Conservation (phyloP, 257 asterid genomes). For the Capsicum chinense region DNA sequence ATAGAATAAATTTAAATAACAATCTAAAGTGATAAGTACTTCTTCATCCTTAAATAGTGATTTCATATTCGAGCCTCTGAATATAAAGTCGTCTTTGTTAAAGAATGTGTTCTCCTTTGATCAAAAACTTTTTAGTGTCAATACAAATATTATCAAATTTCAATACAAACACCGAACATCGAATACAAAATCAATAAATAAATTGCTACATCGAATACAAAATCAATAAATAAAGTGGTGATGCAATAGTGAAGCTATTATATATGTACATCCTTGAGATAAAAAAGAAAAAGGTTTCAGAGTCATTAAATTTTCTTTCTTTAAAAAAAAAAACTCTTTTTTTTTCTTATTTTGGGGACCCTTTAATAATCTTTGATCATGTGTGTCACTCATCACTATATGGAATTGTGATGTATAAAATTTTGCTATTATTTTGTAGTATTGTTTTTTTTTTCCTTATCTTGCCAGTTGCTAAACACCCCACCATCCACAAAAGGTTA, state of each 20-base stretch:
- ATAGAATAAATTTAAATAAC: too few species aligned
- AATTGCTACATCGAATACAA: too few species aligned
- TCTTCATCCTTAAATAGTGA: neutral
- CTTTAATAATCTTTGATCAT: neutral
- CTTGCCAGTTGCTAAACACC: neutral
- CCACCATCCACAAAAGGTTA: neutral
- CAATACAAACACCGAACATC: neutral
- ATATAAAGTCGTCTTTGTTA: too few species aligned
- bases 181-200: too few species aligned
- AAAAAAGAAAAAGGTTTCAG: neutral
- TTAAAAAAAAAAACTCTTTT: neutral
- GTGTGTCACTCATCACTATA: neutral
- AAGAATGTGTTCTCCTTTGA: fast-evolving
- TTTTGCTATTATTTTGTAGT: neutral
- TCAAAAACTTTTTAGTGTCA: neutral
- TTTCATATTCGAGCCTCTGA: fast-evolving
- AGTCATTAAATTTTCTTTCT: neutral
- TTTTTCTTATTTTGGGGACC: neutral
- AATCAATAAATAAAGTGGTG: too few species aligned
- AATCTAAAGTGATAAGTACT: neutral
- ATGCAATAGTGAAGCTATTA: too few species aligned
- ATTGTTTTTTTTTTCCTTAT: neutral
- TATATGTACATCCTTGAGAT: too few species aligned
- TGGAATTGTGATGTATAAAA: neutral
- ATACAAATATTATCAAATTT: neutral